Base-by-base conservation (phyloP, 192 early-diverging fungal species). In the Linnemannia exigua region DNA sequence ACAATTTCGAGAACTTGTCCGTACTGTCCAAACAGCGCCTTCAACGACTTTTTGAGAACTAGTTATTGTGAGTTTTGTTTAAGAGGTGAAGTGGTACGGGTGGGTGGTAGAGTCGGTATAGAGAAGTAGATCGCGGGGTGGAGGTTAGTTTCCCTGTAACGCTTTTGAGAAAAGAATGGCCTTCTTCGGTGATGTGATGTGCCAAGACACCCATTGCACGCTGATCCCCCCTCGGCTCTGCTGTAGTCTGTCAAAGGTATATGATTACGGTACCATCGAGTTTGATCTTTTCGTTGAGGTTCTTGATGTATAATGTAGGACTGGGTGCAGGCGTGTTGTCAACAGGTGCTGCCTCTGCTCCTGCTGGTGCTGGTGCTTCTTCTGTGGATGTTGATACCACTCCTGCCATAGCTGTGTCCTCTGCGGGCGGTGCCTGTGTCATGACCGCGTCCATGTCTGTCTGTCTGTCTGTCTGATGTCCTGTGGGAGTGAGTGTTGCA, bases 1-100 rank as follows among this genome's bases (percentile, higher is more conserved):
- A 93, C 89, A 16, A 98, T 93, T 67, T 98, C 95, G 1, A 97
- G 72, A 16, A 99, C 91, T 48, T 95, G 87, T 36, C 98, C 98
- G 78, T 94, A 98, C 33, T 93, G 91, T 63, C 94, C 92, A 75
- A 98, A 99, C 54, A 98, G 82, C 28, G 94, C 91, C 36, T 89
- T 89, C 73, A 99, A 89, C 0, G 94, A 91, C n/a, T 89, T 91
- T 69, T 92, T 93, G 69, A 99, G 74, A 0, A 89, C 95, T 96
- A 89, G 20, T 58, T 25, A 22, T 25, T 58, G 20, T 63, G 22
- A 8, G 14, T n/a, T n/a, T 22, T 17, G 38, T 11, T 50, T 11
- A 41, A 51, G 44, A 41, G 50, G 31, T 36, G 52, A 16, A 54
- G 52, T 3, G 46, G 25, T 50, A 41, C 71, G 71, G 58, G 25